Evolutionary conservation across 2,329 filamentous ascomycete species (phyloP).

Genomic region (Dactylellina haptotyla): DNA sequence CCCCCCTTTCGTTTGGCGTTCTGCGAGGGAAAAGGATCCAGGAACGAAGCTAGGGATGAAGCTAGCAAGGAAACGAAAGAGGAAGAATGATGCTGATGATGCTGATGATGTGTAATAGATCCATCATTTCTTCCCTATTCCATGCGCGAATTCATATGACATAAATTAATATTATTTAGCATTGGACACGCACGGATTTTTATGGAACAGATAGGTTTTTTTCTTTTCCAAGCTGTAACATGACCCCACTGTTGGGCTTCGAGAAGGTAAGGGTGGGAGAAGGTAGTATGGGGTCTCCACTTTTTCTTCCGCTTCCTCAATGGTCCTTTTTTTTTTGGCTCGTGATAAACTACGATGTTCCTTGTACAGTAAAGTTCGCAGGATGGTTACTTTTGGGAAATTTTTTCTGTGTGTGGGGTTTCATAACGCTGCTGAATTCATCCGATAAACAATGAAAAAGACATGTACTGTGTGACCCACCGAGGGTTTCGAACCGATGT

Average conservation of each 20-base stretch:
- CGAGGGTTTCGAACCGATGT: not conserved
- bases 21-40: too few species aligned
- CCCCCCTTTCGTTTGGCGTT: too few species aligned
- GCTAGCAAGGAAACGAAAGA: too few species aligned
- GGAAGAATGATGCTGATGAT: too few species aligned
- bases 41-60: too few species aligned
- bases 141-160: too few species aligned
- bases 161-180: too few species aligned
- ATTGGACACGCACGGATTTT: too few species aligned
- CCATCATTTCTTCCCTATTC: too few species aligned
- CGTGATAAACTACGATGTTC: not conserved
- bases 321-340: not conserved
- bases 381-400: too few species aligned
- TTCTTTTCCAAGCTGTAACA: not conserved
- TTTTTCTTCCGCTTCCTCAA: not conserved
- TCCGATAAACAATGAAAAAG: not conserved
- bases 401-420: slow-evolving; percentile 7
- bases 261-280: not conserved
- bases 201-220: not conserved
- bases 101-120: too few species aligned
- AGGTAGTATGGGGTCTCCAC: not conserved
- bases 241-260: not conserved
- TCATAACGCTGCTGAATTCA: slow-evolving; percentile 1
- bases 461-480: not conserved
- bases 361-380: too few species aligned